Evolutionary conservation across 2,329 filamentous ascomycete species (phyloP).

Genomic region (Dactylellina sp.): DNA sequence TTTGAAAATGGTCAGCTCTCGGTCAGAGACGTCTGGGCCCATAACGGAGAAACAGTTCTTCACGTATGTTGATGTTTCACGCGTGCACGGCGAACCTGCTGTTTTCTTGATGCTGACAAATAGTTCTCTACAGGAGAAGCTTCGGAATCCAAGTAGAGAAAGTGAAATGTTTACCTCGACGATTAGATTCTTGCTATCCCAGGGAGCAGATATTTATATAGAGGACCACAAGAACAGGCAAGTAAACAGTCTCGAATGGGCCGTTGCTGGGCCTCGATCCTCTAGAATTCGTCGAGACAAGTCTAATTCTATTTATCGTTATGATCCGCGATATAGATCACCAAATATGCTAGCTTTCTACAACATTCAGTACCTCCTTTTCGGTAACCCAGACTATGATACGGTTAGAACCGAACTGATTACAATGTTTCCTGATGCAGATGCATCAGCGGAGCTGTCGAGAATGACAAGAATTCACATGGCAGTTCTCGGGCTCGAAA

Average conservation of each 20-base stretch:
- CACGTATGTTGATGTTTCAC: slow-evolving; percentile 9
- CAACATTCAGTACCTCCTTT: background rate
- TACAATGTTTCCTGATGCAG: background rate
- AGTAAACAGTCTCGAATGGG: background rate
- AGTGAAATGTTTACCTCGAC: no score
- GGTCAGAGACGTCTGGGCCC: background rate
- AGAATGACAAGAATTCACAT: slow-evolving; percentile 6
- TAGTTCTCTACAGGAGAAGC: no score
- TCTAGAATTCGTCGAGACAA: no score
- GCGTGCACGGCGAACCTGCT: background rate
- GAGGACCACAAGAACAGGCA: background rate
- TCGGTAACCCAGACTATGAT: background rate
- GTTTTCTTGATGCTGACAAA: no score
- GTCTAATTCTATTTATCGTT: background rate
- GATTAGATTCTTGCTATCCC: slow-evolving; percentile 8
- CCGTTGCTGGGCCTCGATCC: no score
- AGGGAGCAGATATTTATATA: background rate
- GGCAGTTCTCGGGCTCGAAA: slow-evolving; percentile 1
- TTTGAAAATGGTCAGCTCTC: slow-evolving; percentile 2
- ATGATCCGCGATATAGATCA: background rate
- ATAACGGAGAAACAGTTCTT: background rate
- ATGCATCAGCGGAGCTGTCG: background rate
- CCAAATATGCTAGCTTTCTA: background rate
- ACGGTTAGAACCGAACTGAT: background rate
- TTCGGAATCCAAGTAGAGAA: no score